Percentiles rank a stretch among this genome's conserved stretches.
Evolutionary conservation across 2,329 filamentous ascomycete genomes (phyloP).

Genomic region (Neophaeococcomyces mojaviensis): DNA sequence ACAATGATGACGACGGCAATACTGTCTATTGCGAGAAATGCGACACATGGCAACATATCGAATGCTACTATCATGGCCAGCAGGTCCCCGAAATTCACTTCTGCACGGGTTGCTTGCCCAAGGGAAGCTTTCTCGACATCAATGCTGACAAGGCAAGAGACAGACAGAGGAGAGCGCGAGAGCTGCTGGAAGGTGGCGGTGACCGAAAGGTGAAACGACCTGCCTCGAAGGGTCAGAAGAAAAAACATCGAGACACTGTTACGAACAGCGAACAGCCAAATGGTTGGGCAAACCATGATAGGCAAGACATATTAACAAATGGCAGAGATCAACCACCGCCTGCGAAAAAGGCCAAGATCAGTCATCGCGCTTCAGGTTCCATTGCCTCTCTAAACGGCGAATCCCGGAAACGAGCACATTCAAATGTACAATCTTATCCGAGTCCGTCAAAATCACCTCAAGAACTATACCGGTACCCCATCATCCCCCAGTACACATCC

Average conservation of each 20-base stretch:
- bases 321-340: constrained; percentile 52
- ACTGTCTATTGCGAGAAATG: constrained; percentile 95
- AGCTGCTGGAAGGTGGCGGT: constrained; percentile 47
- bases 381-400: constrained; percentile 59
- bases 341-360: constrained; percentile 72
- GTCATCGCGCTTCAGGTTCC: constrained; percentile 71
- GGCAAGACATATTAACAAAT: constrained; percentile 47
- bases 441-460: constrained; percentile 64
- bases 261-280: constrained; percentile 56
- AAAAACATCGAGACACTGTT: constrained; percentile 64
- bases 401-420: constrained; percentile 54
- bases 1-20: constrained; percentile 89
- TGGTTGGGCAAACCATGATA: constrained; percentile 51
- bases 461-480: constrained; percentile 49
- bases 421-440: constrained; percentile 51
- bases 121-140: constrained; percentile 7
- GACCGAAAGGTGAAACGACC: constrained; percentile 69
- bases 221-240: constrained; percentile 75
- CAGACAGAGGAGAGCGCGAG: constrained; percentile 57
- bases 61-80: constrained; percentile 83
- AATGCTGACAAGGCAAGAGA: constrained; percentile 66
- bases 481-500: constrained; percentile 62
- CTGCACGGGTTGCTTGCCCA: constrained; percentile 78
- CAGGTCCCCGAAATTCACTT: constrained; percentile 72
- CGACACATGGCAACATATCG: constrained; percentile 97